A percentile compares a stretch with the other conserved stretches of the same genome.
Evolutionary conservation across 495 filamentous ascomycete species (phyloP).

Genomic region (Acidomyces sp.): DNA sequence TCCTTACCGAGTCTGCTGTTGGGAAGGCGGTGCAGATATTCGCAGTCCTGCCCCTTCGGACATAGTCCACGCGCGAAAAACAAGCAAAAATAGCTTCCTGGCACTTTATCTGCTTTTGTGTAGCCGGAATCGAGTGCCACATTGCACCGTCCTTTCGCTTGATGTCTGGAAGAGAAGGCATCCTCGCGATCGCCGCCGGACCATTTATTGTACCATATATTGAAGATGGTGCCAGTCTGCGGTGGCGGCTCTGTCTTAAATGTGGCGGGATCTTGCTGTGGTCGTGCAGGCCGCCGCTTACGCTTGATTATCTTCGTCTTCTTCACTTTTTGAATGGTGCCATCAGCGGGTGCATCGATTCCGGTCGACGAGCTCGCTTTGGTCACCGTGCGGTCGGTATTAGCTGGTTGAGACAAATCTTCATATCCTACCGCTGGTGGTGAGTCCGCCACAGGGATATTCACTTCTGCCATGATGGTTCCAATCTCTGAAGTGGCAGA

Average conservation of each 20-base stretch:
- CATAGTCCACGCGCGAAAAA: constrained; percentile 80
- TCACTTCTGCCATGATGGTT: background rate
- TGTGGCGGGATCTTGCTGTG: constrained; percentile 71
- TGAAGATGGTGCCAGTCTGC: constrained; percentile 87
- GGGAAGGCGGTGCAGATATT: constrained; percentile 84
- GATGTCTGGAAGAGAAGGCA: constrained; percentile 63
- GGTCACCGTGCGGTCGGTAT: constrained; percentile 2
- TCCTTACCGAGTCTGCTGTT: constrained; percentile 16
- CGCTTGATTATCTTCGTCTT: constrained; percentile 56
- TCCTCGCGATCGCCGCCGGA: constrained; percentile 88
- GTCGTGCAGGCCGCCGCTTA: constrained; percentile 52
- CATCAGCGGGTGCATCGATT: constrained; percentile 6
- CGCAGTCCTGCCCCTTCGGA: constrained; percentile 78
- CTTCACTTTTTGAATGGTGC: constrained; percentile 37
- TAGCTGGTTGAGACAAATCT: background rate
- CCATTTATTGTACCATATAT: constrained; percentile 96
- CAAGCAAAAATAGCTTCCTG: constrained; percentile 80
- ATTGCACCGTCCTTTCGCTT: constrained; percentile 68
- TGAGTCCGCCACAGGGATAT: background rate
- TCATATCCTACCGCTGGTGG: background rate
- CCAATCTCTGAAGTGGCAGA: too few relatives aligned
- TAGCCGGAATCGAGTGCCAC: constrained; percentile 73
- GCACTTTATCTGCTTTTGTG: constrained; percentile 68
- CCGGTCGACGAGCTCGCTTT: constrained; percentile 7
- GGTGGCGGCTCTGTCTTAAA: constrained; percentile 69